Conservation (phyloP, 108 stramenopile species). For the Fragilariopsis cylindrus region DNA sequence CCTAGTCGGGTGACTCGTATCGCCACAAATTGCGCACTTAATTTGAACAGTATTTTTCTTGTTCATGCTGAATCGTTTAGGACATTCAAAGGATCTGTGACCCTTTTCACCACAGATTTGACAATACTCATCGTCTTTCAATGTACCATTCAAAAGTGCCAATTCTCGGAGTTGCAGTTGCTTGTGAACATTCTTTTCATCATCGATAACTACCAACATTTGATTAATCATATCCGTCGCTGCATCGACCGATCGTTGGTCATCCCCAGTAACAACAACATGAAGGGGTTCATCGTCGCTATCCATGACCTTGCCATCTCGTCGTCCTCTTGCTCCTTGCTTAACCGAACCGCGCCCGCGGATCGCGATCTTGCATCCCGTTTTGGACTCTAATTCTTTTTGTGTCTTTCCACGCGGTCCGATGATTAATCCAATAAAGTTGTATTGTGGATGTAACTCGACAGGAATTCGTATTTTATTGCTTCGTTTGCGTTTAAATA, state of each 20-base stretch:
- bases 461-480: constrained; percentile 87
- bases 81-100: constrained; percentile 96
- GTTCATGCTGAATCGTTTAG: constrained; percentile 61
- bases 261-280: constrained; percentile 93
- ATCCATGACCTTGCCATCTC: constrained; percentile 78
- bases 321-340: constrained; percentile 91
- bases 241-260: constrained; percentile 82
- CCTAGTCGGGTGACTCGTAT: constrained; percentile 94
- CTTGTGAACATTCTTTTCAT: constrained; percentile 98
- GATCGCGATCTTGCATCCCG: constrained; percentile 98
- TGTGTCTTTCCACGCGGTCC: constrained; percentile 99
- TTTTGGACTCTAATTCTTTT: constrained; percentile 96
- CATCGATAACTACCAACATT: constrained; percentile 96
- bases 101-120: constrained; percentile 96
- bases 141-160: constrained; percentile 98
- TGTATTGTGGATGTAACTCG: constrained; percentile 91
- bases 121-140: constrained; percentile 98
- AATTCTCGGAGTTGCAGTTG: constrained; percentile 94
- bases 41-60: constrained; percentile 53
- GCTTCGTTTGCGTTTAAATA: constrained; percentile 70
- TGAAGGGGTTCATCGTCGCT: constrained; percentile 96
- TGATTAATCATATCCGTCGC: constrained; percentile 91
- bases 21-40: constrained; percentile 98
- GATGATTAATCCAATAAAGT: constrained; percentile 95
- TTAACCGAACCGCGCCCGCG: constrained; percentile 96